Percentiles rank a stretch among this genome's conserved stretches.
Conservation (phyloP, 2,329 filamentous ascomycete genomes). For the Aspergillus pseudoviridinutans region DNA sequence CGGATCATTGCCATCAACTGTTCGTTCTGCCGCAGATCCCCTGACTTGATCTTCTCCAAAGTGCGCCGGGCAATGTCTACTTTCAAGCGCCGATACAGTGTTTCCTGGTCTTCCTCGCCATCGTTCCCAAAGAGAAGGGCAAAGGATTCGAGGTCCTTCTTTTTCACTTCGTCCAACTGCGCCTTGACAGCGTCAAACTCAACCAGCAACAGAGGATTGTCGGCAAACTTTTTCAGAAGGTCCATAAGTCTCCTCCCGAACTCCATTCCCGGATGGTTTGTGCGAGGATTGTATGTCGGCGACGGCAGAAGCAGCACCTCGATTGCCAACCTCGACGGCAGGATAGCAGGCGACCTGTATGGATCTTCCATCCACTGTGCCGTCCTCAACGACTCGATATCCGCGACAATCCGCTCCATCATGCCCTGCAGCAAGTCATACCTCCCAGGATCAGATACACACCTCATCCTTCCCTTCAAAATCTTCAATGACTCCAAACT, state of each 20-base stretch:
- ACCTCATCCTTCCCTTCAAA: neutral
- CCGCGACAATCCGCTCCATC: constrained; percentile 2
- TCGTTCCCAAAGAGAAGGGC: neutral
- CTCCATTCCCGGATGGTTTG: neutral
- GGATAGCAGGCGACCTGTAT: neutral
- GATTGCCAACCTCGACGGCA: neutral
- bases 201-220: neutral
- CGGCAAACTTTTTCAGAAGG: neutral
- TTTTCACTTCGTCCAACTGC: neutral
- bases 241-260: neutral
- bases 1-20: neutral
- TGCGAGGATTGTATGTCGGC: neutral
- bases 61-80: neutral
- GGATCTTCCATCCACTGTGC: neutral
- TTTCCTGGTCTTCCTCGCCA: neutral
- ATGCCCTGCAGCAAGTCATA: neutral
- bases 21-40: neutral
- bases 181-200: neutral
- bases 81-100: neutral
- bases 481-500: neutral
- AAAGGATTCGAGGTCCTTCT: neutral
- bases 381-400: neutral
- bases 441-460: neutral
- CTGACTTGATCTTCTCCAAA: neutral
- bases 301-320: neutral